Base-by-base conservation (phyloP, 1,284 basidiomycete genomes). In the Phellinidium pouzarii region DNA sequence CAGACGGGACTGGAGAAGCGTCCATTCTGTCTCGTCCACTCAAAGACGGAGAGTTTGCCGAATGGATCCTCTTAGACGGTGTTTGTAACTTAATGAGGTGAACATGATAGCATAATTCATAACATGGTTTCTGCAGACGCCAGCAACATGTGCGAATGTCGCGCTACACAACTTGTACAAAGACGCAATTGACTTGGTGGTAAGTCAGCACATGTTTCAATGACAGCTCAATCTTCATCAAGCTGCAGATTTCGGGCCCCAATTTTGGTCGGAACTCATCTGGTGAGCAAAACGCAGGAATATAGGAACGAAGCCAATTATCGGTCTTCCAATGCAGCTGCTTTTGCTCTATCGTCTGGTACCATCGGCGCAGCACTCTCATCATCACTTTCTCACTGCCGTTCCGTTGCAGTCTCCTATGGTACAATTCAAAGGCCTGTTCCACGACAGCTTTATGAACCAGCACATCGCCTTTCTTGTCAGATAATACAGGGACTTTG, bases 351-450 rank as follows among this genome's bases (percentile, higher is more conserved):
- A 38, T 92, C 90, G 0, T 92, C 90, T 19, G 94, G 94, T 0
- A 96, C 94, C 1, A 77, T 96, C 56, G 93, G 94, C 37, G 92
- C 91, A 1, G 88, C 93, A 1, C 72, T 95, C 61, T 87, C 88
- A 12, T 82, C 85, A 1, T 82, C 91, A 1, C 69, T 94, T 44
- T 85, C 87, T 23, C 72, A 77, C 58, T 71, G 75, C 41, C 77
- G 87, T 46, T 75, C 88, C 25, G 87, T 91, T 59, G 84, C 89
- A 0, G 64, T 96, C 26, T 93, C 89, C 0, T 96, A 93, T 65
- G 93, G 91, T 27, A 88, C 80, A 19, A 82, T 94, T 53, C 66
- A 77, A 38, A 77, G 81, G 58, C 88, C 89, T 3, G 85, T 84
- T 9, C 83, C 90, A 0, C 59, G 66, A 3, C 60, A 70, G 7